Evolutionary conservation across 2,329 filamentous ascomycete genomes (phyloP).

Genomic region (Claviceps digitariae): DNA sequence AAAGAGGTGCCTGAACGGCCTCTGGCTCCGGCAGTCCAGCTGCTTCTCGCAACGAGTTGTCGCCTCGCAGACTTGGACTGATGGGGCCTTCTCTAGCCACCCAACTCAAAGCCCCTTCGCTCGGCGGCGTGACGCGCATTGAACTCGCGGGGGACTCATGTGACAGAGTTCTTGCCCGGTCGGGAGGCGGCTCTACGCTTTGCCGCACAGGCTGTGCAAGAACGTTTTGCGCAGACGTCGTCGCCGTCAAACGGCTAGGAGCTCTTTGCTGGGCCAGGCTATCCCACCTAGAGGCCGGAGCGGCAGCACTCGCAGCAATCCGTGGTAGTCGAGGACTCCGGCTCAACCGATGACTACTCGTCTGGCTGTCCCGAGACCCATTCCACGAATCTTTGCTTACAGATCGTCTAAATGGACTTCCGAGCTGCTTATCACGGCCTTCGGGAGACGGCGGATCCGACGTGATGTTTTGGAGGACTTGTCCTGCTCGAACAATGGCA

Average conservation of each 20-base stretch:
- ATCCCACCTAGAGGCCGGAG: slow-evolving; percentile 2
- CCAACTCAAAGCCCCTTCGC: slow-evolving; percentile 31
- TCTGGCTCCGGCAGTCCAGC: slow-evolving; percentile 7
- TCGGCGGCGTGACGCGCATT: slow-evolving; percentile 16
- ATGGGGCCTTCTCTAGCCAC: slow-evolving; percentile 24
- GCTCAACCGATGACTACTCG: slow-evolving; percentile 13
- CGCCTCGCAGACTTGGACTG: slow-evolving; percentile 21
- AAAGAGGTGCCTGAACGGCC: background rate
- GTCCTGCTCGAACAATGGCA: slow-evolving; percentile 44
- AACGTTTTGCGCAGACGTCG: slow-evolving; percentile 13
- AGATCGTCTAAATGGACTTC: slow-evolving; percentile 40
- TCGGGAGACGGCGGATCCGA: slow-evolving; percentile 45
- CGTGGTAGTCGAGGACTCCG: slow-evolving; percentile 17
- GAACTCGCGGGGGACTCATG: slow-evolving; percentile 20
- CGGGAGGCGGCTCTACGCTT: slow-evolving; percentile 10
- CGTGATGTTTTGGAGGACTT: slow-evolving; percentile 42
- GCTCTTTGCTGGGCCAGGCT: slow-evolving; percentile 16
- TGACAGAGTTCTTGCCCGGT: slow-evolving; percentile 5
- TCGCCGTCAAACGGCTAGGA: slow-evolving; percentile 13
- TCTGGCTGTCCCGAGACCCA: slow-evolving; percentile 14
- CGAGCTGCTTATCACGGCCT: slow-evolving; percentile 33
- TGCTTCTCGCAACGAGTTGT: slow-evolving; percentile 20
- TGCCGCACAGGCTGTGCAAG: slow-evolving; percentile 17
- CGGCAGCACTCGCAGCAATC: slow-evolving; percentile 5
- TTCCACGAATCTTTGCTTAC: slow-evolving; percentile 21